A percentile compares a stretch with the other conserved stretches of the same genome.
These are phyloP conservation scores for Miscanthus lutarioriparius DNA, from an alignment of 176 grass and related monocot species.

Conservation along the genomic window DNA sequence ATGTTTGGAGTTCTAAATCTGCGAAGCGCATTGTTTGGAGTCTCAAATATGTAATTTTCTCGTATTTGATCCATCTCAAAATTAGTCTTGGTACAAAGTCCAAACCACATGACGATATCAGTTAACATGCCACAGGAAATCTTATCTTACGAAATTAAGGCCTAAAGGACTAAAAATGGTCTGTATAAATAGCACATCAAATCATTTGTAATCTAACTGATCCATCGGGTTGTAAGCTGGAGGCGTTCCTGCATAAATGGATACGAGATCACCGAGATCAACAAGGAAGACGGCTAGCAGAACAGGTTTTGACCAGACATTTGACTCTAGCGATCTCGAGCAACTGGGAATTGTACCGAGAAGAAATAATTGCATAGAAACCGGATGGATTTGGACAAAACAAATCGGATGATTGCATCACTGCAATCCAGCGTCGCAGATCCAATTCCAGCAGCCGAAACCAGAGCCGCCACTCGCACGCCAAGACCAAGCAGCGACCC, in stretches of 20 bases:
- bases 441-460: background rate
- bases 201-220: background rate
- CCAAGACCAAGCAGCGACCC: background rate
- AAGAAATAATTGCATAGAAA: background rate
- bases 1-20: too few relatives aligned
- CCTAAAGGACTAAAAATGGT: background rate
- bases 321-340: background rate
- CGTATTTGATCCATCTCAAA: background rate
- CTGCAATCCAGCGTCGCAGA: background rate
- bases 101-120: background rate
- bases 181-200: background rate
- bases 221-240: background rate
- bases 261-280: background rate
- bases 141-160: background rate
- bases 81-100: background rate
- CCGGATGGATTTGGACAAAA: background rate
- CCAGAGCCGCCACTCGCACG: background rate
- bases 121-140: background rate
- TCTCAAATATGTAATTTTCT: too few relatives aligned
- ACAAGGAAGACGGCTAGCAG: background rate
- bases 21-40: too few relatives aligned
- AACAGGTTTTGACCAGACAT: background rate
- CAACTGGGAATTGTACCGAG: background rate
- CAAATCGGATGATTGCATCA: background rate
- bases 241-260: background rate